These are phyloP conservation scores for Fraxinus ornus DNA, from an alignment of 305 asterid genomes.

Conservation along the genomic window DNA sequence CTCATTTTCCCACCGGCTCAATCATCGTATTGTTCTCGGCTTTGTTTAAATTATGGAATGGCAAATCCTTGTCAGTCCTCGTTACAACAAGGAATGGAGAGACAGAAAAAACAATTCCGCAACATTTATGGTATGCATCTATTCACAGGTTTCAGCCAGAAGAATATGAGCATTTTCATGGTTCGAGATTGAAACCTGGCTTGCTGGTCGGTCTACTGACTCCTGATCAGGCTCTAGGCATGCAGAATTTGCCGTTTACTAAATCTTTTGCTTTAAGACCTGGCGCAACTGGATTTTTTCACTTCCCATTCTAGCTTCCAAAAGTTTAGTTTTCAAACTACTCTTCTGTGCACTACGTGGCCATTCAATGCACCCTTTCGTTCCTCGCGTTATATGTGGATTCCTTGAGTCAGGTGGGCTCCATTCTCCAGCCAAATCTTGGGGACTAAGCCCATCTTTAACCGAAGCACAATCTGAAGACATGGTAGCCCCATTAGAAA, in stretches of 20 bases:
- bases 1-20: neutral
- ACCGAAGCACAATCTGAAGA: conserved; percentile 52
- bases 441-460: conserved; percentile 48
- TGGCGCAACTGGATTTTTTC: conserved; percentile 55
- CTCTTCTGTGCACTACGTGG: conserved; percentile 40
- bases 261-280: conserved; percentile 51
- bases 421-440: conserved; percentile 55
- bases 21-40: neutral
- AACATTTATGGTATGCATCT: neutral
- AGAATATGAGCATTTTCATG: neutral
- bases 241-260: neutral
- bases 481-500: conserved; percentile 43
- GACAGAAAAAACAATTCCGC: neutral
- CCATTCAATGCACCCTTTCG: conserved; percentile 67
- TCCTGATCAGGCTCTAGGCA: neutral
- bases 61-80: neutral
- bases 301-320: conserved; percentile 54
- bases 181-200: neutral
- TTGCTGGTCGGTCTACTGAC: neutral
- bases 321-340: conserved; percentile 44
- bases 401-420: conserved; percentile 54
- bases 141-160: neutral
- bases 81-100: neutral
- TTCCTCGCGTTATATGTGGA: conserved; percentile 49
- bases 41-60: neutral